Conservation (phyloP, 495 filamentous ascomycete genomes). For the Barbatosphaeria neglecta region DNA sequence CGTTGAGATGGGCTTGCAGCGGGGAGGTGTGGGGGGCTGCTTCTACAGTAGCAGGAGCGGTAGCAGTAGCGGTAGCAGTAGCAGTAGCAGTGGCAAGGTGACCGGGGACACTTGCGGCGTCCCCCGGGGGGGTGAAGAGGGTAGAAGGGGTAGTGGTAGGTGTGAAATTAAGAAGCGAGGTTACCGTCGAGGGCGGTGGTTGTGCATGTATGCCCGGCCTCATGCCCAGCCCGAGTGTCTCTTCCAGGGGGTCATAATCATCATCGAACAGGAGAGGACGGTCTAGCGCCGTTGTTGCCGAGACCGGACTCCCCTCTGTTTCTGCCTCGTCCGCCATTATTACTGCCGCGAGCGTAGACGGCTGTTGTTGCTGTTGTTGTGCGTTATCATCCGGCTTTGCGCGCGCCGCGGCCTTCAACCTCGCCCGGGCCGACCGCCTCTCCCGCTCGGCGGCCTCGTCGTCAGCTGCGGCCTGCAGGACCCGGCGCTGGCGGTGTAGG, state of each 20-base stretch:
- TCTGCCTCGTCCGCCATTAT: too few relatives aligned
- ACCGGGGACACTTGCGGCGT: slow-evolving; percentile 1
- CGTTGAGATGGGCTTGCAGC: slow-evolving; percentile 68
- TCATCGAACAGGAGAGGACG: too few relatives aligned
- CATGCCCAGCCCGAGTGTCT: neutral
- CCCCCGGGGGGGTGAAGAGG: neutral
- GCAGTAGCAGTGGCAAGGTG: slow-evolving; percentile 14
- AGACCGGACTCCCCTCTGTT: too few relatives aligned
- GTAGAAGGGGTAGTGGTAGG: neutral
- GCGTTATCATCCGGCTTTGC: neutral
- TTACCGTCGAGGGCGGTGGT: neutral
- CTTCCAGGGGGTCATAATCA: too few relatives aligned
- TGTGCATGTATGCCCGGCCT: neutral
- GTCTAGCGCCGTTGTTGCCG: too few relatives aligned
- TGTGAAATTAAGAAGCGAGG: neutral
- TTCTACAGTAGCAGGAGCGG: slow-evolving; percentile 3
- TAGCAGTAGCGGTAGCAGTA: too few relatives aligned
- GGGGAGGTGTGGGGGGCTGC: slow-evolving; percentile 33
- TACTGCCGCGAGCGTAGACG: too few relatives aligned
- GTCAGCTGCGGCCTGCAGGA: slow-evolving; percentile 24
- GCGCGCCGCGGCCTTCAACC: slow-evolving; percentile 5
- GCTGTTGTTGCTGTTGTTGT: too few relatives aligned
- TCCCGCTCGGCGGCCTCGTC: slow-evolving; percentile 19
- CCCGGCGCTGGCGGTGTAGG: slow-evolving; percentile 26
- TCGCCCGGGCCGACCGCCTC: slow-evolving; percentile 10